Percentiles rank a stretch among this genome's conserved stretches.
Evolutionary conservation across 2,329 filamentous ascomycete genomes (phyloP).

Genomic region (Akanthomyces dipterigenus): DNA sequence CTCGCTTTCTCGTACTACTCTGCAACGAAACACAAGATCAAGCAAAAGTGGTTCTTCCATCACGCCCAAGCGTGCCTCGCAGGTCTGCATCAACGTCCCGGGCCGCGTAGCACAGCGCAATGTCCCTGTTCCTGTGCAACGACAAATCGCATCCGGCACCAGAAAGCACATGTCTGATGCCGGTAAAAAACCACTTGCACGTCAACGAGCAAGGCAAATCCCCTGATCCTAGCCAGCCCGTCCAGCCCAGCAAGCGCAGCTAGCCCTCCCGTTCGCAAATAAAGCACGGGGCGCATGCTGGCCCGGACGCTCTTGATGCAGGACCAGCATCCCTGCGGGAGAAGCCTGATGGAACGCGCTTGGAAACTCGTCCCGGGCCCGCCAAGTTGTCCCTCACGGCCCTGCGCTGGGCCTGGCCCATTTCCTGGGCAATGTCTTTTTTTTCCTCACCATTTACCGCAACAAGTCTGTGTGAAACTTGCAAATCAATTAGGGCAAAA

Average conservation of each 20-base stretch:
- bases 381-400: too few relatives aligned
- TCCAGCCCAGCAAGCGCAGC: not conserved
- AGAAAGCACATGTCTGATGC: too few relatives aligned
- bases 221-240: not conserved
- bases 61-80: not conserved
- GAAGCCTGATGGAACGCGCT: slow-evolving; percentile 7
- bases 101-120: not conserved
- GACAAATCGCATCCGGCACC: too few relatives aligned
- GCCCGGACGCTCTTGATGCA: not conserved
- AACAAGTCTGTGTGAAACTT: not conserved
- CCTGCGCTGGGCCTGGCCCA: too few relatives aligned
- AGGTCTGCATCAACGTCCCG: not conserved
- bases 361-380: slow-evolving; percentile 6
- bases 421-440: not conserved
- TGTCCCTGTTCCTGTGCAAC: not conserved
- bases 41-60: not conserved
- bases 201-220: too few relatives aligned
- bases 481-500: too few relatives aligned
- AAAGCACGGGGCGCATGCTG: slow-evolving; percentile 1
- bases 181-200: too few relatives aligned
- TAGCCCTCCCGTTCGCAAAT: slow-evolving; percentile 5
- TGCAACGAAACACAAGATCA: not conserved
- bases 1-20: not conserved
- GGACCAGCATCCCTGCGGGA: not conserved
- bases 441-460: not conserved